Evolutionary conservation across 352 stramenopile genomes (phyloP), one percentile per base, ranked within the genome.

Genomic region (Phytophthora sojae): DNA sequence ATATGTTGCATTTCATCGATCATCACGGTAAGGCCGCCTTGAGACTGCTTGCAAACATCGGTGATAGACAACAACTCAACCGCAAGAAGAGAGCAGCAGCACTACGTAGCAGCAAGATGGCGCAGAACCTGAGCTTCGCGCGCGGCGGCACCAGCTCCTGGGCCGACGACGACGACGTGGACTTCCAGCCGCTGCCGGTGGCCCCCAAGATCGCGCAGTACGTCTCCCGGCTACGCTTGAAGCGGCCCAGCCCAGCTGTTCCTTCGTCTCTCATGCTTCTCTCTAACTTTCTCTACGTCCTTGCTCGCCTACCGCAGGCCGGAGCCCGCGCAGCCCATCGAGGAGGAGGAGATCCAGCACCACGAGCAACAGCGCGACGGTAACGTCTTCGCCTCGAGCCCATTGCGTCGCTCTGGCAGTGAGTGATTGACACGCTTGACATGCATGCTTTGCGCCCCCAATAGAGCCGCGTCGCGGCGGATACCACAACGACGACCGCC

Each of bases 141-240:
- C 65, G 75, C 61, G 61, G 75, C 45, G 81, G 72, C 69, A 83
- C 75, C 39, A 89, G 70, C 76, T 94, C 86, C 19, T 96, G 88
- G 88, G 88, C 88, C 56, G 88, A 96, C 54, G 88, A 95, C 52
- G 88, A 96, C 58, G 86, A 93, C 60, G 57, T 78, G 35, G 86
- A 94, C 62, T 57, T 81, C 25, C 73, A 80, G 71, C 82, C 81
- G 9, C 69, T 91, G 17, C 76, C 80, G 12, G 69, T 77, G 9
- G 52, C 64, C 19, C 73, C 72, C 23, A 85, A 86, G 63, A 73
- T 90, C 19, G 58, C 70, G 53, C 78, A 81, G 84, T 92, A 71
- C 61, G 82, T 67, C 21, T 14, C 39, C 39, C 6, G 12, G 12
- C 39, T 49, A 9, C 37, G 11, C 17, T 51, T 25, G 44, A 23